Evolutionary conservation across 345 rosid species (phyloP), one percentile per base, ranked within the genome.

Genomic region (Pistacia atlantica): DNA sequence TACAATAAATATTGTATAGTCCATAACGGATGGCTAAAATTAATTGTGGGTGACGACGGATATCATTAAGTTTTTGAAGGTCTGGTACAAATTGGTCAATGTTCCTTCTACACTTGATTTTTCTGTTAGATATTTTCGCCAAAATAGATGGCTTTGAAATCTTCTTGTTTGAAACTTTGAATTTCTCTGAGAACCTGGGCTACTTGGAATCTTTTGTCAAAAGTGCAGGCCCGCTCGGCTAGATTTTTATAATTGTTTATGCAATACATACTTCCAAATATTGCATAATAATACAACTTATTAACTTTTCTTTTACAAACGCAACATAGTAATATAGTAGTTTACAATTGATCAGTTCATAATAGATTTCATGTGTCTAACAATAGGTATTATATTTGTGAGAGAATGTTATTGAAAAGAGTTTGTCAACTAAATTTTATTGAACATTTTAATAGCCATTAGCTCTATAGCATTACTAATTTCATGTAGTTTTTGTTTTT

Each of bases 171-270:
- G 25, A 25, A 25, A 25, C 25, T 25, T 25, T 62, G 77, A 74
- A 74, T 63, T 62, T 62, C 4, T 63, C 77, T 10, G 46, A 45
- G 28, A 17, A 25, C 46, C 54, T 59, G 61, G 9, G 20, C 33
- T n/a, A 8, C n/a, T 0, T 45, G 52, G 14, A 52, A 37, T 68
- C 17, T 42, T 18, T 69, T 70, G 79, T 80, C 79, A 75, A 80
- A 75, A 7, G 17, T n/a, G 46, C 55, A 35, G 72, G 76, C 76
- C 72, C 83, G 2, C 76, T 64, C 68, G 12, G 68, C 58, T 65
- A 3, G 83, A 80, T 79, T 75, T 75, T 55, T 75, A 75, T 65
- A 62, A 11, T 49, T 71, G 11, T 45, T n/a, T 52, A 74, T 67
- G n/a, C 46, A 35, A 33, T 25, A 13, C 77, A 63, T 33, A 35